Conservation (phyloP, 2,329 filamentous ascomycete genomes). For the Trichoderma arundinaceum region DNA sequence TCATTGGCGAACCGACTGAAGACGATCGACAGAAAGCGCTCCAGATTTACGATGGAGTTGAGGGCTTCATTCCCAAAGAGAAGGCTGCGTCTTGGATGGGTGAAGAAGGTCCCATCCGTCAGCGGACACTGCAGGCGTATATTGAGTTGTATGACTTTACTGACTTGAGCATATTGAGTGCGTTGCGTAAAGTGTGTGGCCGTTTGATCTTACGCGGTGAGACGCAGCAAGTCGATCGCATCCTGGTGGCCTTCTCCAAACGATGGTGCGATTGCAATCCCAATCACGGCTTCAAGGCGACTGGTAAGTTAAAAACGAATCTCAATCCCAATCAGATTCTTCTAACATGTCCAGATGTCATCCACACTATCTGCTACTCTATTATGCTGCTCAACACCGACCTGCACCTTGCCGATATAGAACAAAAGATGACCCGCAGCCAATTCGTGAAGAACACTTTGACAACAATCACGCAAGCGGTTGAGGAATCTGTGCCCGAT, state of each 20-base stretch:
- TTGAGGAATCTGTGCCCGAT: slow-evolving; percentile 73
- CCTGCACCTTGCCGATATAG: slow-evolving; percentile 91
- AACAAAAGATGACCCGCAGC: slow-evolving; percentile 91
- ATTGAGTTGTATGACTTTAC: slow-evolving; percentile 92
- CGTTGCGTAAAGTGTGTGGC: slow-evolving; percentile 80
- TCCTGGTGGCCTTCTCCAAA: slow-evolving; percentile 85
- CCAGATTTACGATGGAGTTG: slow-evolving; percentile 82
- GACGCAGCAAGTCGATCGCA: slow-evolving; percentile 95
- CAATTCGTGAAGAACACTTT: slow-evolving; percentile 98
- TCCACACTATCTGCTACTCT: slow-evolving; percentile 97
- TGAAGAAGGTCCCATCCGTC: slow-evolving; percentile 67
- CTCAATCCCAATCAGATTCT: background rate
- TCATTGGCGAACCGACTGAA: slow-evolving; percentile 64
- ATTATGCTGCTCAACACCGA: slow-evolving; percentile 95
- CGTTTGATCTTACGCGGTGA: slow-evolving; percentile 85
- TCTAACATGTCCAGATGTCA: slow-evolving; percentile 70
- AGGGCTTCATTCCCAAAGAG: slow-evolving; percentile 78
- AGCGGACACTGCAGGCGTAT: slow-evolving; percentile 72
- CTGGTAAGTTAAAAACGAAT: slow-evolving; percentile 61
- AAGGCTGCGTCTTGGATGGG: slow-evolving; percentile 89
- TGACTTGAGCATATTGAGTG: slow-evolving; percentile 77
- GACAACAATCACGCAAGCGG: slow-evolving; percentile 80
- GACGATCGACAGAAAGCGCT: slow-evolving; percentile 79
- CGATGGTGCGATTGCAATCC: slow-evolving; percentile 95
- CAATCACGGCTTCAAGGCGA: slow-evolving; percentile 88